Evolutionary conservation across 371 early-diverging fungal species (phyloP).

Genomic region (Batkoa obscura): DNA sequence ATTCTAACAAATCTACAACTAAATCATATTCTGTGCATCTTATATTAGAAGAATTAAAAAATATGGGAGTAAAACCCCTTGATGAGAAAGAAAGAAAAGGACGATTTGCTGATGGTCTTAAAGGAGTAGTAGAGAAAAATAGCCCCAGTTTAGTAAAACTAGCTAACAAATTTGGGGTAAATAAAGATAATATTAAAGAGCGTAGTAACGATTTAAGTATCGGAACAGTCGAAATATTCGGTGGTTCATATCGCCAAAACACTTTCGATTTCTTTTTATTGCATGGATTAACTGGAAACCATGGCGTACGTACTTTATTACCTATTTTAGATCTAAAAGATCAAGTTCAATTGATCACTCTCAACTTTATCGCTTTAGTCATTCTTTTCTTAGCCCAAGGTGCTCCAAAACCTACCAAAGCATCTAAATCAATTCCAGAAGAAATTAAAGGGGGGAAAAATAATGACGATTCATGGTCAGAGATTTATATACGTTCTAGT

Average conservation of each 20-base stretch:
- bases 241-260: background rate
- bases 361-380: background rate
- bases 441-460: background rate
- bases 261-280: slow-evolving; percentile 5
- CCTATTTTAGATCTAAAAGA: background rate
- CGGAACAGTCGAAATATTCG: background rate
- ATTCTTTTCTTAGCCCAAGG: background rate
- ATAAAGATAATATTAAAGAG: too few relatives aligned
- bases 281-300: slow-evolving; percentile 5
- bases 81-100: background rate
- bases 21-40: too few relatives aligned
- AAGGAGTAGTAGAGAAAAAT: too few relatives aligned
- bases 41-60: too few relatives aligned
- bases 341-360: background rate
- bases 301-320: background rate
- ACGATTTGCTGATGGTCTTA: too few relatives aligned
- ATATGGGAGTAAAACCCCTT: too few relatives aligned
- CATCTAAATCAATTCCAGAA: background rate
- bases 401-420: background rate
- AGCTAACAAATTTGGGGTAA: background rate
- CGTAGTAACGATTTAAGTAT: background rate
- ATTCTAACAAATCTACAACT: too few relatives aligned
- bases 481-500: too few relatives aligned
- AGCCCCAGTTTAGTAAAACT: too few relatives aligned
- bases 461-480: too few relatives aligned